Conservation (phyloP, 2,329 filamentous ascomycete species). For the Fusarium sp. region DNA sequence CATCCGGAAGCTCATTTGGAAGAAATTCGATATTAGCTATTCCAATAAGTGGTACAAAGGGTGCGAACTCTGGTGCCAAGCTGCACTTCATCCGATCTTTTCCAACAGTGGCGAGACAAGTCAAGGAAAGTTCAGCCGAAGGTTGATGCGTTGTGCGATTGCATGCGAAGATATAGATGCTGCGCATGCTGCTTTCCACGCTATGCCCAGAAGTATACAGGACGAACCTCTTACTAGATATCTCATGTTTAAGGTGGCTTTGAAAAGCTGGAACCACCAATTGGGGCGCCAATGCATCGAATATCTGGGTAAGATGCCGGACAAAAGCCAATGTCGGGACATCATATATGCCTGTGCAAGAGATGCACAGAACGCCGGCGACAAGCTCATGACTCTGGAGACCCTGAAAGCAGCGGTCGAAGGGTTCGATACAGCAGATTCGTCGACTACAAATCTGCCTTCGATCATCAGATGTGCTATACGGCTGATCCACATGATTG, state of each 20-base stretch:
- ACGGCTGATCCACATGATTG: constrained; percentile 58
- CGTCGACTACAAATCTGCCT: constrained; percentile 48
- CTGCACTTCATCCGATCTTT: constrained; percentile 76
- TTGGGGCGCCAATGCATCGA: constrained; percentile 73
- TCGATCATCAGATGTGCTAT: constrained; percentile 63
- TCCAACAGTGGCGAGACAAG: constrained; percentile 73
- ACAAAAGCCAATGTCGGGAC: constrained; percentile 61
- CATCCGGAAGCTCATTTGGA: constrained; percentile 78
- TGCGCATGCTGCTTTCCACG: constrained; percentile 57
- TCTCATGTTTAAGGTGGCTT: constrained; percentile 78
- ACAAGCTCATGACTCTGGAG: constrained; percentile 65
- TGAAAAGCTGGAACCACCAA: constrained; percentile 68
- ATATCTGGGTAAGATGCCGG: constrained; percentile 63
- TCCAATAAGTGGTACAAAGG: constrained; percentile 62
- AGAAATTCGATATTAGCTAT: constrained; percentile 72
- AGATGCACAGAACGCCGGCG: constrained; percentile 75
- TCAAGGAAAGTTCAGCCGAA: constrained; percentile 75
- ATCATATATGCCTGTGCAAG: constrained; percentile 84
- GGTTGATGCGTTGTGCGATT: constrained; percentile 76
- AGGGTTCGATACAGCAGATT: constrained; percentile 38
- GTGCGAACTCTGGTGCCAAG: constrained; percentile 76
- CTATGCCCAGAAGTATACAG: constrained; percentile 68
- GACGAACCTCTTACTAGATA: constrained; percentile 76
- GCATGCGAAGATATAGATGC: constrained; percentile 51
- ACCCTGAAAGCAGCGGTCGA: constrained; percentile 51